Evolutionary conservation across 176 grass and related monocot species (phyloP), one percentile per base, ranked within the genome.

Genomic region (Olyra latifolia): DNA sequence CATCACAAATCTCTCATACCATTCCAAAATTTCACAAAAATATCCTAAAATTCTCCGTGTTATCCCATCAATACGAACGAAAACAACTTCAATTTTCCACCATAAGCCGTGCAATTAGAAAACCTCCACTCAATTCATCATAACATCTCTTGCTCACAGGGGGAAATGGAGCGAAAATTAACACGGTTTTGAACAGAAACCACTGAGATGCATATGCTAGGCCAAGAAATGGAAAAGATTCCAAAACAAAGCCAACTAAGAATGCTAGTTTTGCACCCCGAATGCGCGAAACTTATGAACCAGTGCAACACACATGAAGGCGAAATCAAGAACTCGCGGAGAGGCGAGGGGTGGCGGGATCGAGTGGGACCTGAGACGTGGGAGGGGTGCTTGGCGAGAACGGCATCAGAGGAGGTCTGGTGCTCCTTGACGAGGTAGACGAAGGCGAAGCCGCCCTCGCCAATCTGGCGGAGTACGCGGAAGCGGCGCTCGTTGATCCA

Each of bases 401-500:
- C 72, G n/a, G 61, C 56, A 22, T 30, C 84, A 44, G 82, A 82
- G 58, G 83, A 78, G 66, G 84, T 75, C 13, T 75, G 81, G 54
- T 90, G 82, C 76, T 95, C 92, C 75, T 87, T 95, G 78, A 95
- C 88, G 83, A 99, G 92, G 78, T 91, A 95, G 85, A 95, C 92
- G 82, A 89, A 99, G 80, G 96, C 88, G 75, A 95, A 99, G 41
- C 96, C 96, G 23, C 96, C 96, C 85, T 98, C 95, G 29, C 95
- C 95, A 84, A 98, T 82, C 86, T 98, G 90, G 74, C 88, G 84
- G 54, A 99, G 80, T 65, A 99, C 76, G 67, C 92, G 88, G 75
- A 99, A 93, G 19, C 90, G 92, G 81, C 88, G 91, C 32, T 95
- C 86, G 90, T 95, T 99, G 88, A 99, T 95, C 96, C 92, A 99